Evolutionary conservation across 164 flowering plant genomes (phyloP).

Genomic region (Sedum album): DNA sequence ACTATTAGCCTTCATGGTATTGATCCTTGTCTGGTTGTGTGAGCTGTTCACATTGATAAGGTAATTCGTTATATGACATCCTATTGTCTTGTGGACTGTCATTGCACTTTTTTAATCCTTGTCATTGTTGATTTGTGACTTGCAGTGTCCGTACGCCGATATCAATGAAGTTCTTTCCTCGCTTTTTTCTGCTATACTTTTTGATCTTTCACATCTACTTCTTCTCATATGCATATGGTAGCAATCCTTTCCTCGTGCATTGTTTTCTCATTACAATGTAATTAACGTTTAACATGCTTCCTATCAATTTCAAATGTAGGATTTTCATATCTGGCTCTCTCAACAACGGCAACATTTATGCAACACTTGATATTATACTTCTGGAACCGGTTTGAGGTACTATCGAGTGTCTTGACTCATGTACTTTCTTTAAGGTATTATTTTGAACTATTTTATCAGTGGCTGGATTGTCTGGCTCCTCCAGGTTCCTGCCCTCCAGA

Average conservation of each 20-base stretch:
- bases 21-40: slow-evolving; percentile 92
- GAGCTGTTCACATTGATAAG: slow-evolving; percentile 94
- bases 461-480: neutral
- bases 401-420: no score
- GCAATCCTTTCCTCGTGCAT: neutral
- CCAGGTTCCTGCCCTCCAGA: slow-evolving; percentile 89
- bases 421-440: no score
- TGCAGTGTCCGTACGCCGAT: slow-evolving; percentile 97
- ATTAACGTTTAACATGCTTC: neutral
- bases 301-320: slow-evolving; percentile 30
- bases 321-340: slow-evolving; percentile 87
- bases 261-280: neutral
- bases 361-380: slow-evolving; percentile 88
- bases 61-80: slow-evolving; percentile 39
- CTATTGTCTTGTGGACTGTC: neutral
- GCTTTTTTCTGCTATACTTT: slow-evolving; percentile 93
- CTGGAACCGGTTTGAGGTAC: slow-evolving; percentile 98
- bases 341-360: slow-evolving; percentile 90
- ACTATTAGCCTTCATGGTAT: slow-evolving; percentile 93
- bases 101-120: neutral
- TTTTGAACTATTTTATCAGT: neutral
- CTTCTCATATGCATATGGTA: slow-evolving; percentile 97
- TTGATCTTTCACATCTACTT: slow-evolving; percentile 95
- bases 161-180: slow-evolving; percentile 98
- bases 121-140: slow-evolving; percentile 4